phyloP scores from a whole-genome alignment of 2,329 filamentous ascomycete species.

The Sporothrix pallida region DNA sequence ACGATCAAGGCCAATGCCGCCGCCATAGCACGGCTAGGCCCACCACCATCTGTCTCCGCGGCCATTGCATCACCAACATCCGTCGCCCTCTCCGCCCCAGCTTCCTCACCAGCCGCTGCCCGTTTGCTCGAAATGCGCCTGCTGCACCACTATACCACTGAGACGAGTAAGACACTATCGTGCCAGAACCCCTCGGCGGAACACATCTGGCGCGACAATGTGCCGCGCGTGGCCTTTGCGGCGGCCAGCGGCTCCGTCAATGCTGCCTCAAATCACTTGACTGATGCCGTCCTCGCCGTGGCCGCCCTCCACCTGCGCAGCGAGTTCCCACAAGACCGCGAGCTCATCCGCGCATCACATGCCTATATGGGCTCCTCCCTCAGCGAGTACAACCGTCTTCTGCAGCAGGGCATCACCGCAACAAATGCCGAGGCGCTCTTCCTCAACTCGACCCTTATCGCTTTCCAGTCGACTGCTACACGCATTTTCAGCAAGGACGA shows the following conservation, averaged over 20 bases:
- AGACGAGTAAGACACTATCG: slow-evolving; percentile 65
- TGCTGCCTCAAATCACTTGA: slow-evolving; percentile 57
- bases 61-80: slow-evolving; percentile 48
- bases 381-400: slow-evolving; percentile 62
- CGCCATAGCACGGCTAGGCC: slow-evolving; percentile 26
- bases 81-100: slow-evolving; percentile 46
- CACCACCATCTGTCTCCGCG: slow-evolving; percentile 35
- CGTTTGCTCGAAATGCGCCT: slow-evolving; percentile 65
- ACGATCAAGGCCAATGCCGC: slow-evolving; percentile 37
- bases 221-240: slow-evolving; percentile 66
- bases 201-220: slow-evolving; percentile 64
- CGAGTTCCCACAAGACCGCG: slow-evolving; percentile 61
- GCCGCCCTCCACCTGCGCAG: slow-evolving; percentile 67
- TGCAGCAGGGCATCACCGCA: slow-evolving; percentile 62
- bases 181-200: slow-evolving; percentile 58
- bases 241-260: slow-evolving; percentile 43
- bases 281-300: slow-evolving; percentile 68
- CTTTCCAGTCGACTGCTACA: slow-evolving; percentile 69
- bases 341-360: slow-evolving; percentile 66
- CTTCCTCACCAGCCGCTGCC: slow-evolving; percentile 45
- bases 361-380: slow-evolving; percentile 69
- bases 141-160: slow-evolving; percentile 68
- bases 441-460: slow-evolving; percentile 66
- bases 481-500: slow-evolving; percentile 67
- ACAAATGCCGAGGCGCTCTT: slow-evolving; percentile 68